Base-by-base conservation (phyloP, 805 yeast genomes). In the Kazachstania africana region DNA sequence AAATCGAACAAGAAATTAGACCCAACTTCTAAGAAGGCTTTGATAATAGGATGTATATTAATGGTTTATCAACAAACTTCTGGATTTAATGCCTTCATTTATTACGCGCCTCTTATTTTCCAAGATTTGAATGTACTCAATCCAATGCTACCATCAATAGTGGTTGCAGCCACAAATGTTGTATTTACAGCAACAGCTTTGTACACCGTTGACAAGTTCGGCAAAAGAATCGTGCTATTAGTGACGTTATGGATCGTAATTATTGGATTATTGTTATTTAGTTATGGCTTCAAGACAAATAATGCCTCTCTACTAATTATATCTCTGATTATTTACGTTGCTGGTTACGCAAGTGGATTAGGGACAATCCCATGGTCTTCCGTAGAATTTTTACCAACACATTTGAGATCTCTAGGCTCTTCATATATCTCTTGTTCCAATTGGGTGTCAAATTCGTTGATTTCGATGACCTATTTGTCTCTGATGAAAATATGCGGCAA, bases 71-170 rank as follows among this genome's bases (percentile, higher is more conserved):
- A 74, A 46, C 79, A 73, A 50, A 59, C 66, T 31, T 63, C 72
- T n/a, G 79, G 79, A 33, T 67, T 71, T 47, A 72, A 72, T 53
- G 72, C 75, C 25, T 71, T 74, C 45, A 70, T 73, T 67, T 73
- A 72, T 51, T 74, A 72, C 44, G 70, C 75, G 5, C 68, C 78
- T 8, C 61, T 75, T 10, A 64, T 74, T 28, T 72, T 74, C 59
- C 49, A 63, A 33, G 62, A 66, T 14, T 62, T 70, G 14, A 72
- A 75, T 4, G 55, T 68, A 40, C 44, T 57, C 8, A 68, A 72
- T 45, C 74, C 78, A n/a, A 59, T 73, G 44, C 48, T 65, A 26
- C 71, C 75, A 3, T 70, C 77, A 6, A 68, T 72, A 17, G 46
- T 66, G 15, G 63, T 73, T 28, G 76, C 78, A 33, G 46, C 63